Base-by-base conservation (phyloP, 2,329 filamentous ascomycete genomes). In the Diaporthe citrichinensis region DNA sequence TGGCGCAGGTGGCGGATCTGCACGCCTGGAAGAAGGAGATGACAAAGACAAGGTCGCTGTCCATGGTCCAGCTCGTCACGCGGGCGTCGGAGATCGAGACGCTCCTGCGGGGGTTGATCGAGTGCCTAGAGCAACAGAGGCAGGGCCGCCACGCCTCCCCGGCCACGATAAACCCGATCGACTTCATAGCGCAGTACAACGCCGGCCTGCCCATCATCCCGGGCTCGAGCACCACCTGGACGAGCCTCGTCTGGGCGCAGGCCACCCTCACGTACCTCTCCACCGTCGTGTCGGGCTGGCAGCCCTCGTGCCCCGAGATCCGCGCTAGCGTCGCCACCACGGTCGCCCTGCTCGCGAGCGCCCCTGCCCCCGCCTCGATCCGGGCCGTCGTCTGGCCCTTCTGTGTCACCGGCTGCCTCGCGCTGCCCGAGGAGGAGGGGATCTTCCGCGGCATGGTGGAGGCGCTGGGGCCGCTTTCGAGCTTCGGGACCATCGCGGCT, bases 1-100 rank as follows among this genome's bases (percentile, higher is more conserved):
- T 93, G 58, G 88, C 87, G 17, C 86, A 90, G 28, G 87, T 91
- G 62, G 84, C 90, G 20, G 81, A 85, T 0, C 84, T 93, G 9
- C 86, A 90, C 71, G 84, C 87, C 1, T 91, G 88, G 87, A 92
- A 92, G 81, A 87, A 87, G 78, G 81, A 86, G 31, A 85, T 85
- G 76, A 86, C 84, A 65, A 80, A 80, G 62, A 78, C 80, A 6
- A 87, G 87, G 6, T 84, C 84, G 0, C 82, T 91, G 1, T 87
- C 87, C 15, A 82, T 85, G 71, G 79, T 81, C 4, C 85, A 89
- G 73, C 83, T 91, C 7, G 82, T 89, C 14, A 28, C 65, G 14
- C 65, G 65, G 14, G 65, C 65, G 15, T 2, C 83, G 12, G 76
- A 81, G 5, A 85, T 90, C 25, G 83, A 86, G 46, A 81, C 82